phyloP scores from a whole-genome alignment of 108 stramenopile species.

The Discostella pseudostelligera region DNA sequence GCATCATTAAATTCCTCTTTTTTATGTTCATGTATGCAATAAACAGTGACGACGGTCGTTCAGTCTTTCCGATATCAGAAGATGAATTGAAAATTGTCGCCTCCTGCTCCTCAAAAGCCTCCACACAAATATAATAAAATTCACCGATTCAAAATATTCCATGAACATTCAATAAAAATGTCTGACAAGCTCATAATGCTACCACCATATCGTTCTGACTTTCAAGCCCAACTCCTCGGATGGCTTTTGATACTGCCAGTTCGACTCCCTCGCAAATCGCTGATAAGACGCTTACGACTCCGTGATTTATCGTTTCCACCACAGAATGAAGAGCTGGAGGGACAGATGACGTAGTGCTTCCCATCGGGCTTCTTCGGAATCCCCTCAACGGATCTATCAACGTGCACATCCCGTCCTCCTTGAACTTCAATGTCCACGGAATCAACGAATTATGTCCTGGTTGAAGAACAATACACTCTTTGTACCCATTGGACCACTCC shows the following conservation, averaged over 20 bases:
- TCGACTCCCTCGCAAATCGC: constrained; percentile 30
- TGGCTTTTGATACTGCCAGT: background rate
- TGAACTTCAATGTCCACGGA: constrained; percentile 28
- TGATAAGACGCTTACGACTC: constrained; percentile 19
- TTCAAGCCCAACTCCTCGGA: background rate
- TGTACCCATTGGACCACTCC: constrained; percentile 29
- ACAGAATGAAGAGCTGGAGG: constrained; percentile 18
- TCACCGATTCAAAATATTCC: too few species aligned
- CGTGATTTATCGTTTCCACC: constrained; percentile 28
- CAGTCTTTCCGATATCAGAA: too few species aligned
- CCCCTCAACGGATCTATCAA: constrained; percentile 27
- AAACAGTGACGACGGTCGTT: too few species aligned
- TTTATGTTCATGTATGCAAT: too few species aligned
- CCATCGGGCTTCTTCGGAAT: constrained; percentile 2
- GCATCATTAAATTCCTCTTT: too few species aligned
- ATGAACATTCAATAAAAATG: background rate
- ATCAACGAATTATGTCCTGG: constrained; percentile 3
- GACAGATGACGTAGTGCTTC: background rate
- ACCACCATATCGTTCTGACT: background rate
- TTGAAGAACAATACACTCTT: constrained; percentile 35
- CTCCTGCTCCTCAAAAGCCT: constrained; percentile 6
- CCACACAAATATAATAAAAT: background rate
- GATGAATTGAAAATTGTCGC: constrained; percentile 7
- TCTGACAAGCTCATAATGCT: constrained; percentile 1
- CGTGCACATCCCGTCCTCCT: constrained; percentile 24